Evolutionary conservation across 306 rosid species (phyloP), one percentile per base, ranked within the genome.

Genomic region (Castanea sativa): DNA sequence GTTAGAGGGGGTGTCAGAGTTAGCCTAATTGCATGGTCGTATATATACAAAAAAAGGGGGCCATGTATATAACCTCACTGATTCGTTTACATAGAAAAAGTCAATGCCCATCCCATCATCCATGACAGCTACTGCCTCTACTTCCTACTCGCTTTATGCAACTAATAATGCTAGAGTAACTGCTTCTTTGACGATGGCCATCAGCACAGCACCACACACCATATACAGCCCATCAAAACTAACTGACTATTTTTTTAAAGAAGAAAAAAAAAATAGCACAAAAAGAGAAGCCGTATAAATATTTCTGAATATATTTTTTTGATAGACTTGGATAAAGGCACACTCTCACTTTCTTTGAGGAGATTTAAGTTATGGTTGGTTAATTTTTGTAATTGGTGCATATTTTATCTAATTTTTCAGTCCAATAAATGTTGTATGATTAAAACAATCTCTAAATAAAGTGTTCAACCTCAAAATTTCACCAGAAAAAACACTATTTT

Each of bases 91-190:
- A 33, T 55, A 20, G 2, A 1, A 58, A 79, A 79, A 79, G 89
- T 86, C 89, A 86, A 86, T 72, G 82, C 55, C 49, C 57, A 79
- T 49, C 25, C 19, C 38, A 25, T 76, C 68, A 45, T 27, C 59
- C 9, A 11, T 38, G 9, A 55, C 72, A 59, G 78, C 58, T 21
- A 43, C 76, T 16, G 4, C 73, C 12, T 53, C 59, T 12, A 19
- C 21, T 49, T 13, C 35, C 59, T 12, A 19, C 21, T 49, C 14
- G 16, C 53, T 49, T 49, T 49, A 49, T 49, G 16, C 1, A 13
- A 41, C 45, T 30, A 6, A 72, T 69, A 76, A 76, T 76, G 87
- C 63, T 23, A 20, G 58, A 30, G 69, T 53, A 70, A 55, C 81
- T 29, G 30, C 32, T 12, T 5, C 58, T 43, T 4, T 27, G 51